These are phyloP conservation scores for Cicer cuneatum DNA, from an alignment of 306 rosid species.

Conservation along the genomic window DNA sequence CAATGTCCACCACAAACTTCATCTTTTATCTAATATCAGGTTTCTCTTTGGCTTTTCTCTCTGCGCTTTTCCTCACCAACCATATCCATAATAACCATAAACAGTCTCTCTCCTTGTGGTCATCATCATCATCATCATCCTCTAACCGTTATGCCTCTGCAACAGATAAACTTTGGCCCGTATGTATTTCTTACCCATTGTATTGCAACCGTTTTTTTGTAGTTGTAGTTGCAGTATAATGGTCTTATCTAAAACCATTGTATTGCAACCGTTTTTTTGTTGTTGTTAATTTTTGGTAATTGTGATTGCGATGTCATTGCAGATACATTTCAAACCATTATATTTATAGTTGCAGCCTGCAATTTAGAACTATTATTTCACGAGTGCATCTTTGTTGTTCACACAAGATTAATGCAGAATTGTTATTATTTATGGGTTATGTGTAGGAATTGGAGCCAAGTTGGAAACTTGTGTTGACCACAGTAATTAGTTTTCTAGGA, in stretches of 20 bases:
- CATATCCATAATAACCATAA: not conserved
- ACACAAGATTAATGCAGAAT: not conserved
- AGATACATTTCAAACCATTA: too few species aligned
- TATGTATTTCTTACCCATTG: slow-evolving; percentile 38
- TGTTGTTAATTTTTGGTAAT: too few species aligned
- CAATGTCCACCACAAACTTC: slow-evolving; percentile 61
- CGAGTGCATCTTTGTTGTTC: not conserved
- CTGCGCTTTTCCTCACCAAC: slow-evolving; percentile 52
- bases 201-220: too few species aligned
- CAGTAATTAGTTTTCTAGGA: slow-evolving; percentile 84
- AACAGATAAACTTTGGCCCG: slow-evolving; percentile 72
- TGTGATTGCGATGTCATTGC: too few species aligned
- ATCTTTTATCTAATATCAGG: slow-evolving; percentile 62
- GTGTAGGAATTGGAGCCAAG: slow-evolving; percentile 66
- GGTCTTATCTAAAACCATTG: too few species aligned
- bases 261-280: too few species aligned
- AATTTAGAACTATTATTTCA: too few species aligned
- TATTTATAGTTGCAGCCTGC: too few species aligned
- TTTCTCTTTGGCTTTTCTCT: slow-evolving; percentile 64
- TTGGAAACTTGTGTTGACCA: slow-evolving; percentile 77
- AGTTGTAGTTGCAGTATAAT: too few species aligned
- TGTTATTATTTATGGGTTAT: slow-evolving; percentile 12
- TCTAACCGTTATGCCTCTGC: slow-evolving; percentile 34
- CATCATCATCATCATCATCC: not conserved
- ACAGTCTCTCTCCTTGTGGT: not conserved